These are phyloP conservation scores for Stromatinia cepivora DNA, from an alignment of 2,329 filamentous ascomycete genomes.

Conservation along the genomic window DNA sequence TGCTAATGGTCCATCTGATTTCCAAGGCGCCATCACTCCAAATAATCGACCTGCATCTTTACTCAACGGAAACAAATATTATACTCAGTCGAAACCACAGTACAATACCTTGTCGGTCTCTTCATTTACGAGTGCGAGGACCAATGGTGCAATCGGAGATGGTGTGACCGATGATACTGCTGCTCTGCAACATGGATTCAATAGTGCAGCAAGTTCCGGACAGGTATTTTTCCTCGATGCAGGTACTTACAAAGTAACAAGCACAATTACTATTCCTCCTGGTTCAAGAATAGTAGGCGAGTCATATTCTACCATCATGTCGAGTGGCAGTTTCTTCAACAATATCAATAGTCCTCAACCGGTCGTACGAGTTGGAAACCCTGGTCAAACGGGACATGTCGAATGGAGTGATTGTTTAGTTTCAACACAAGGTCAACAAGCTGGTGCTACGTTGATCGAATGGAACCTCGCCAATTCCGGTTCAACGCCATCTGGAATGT, in stretches of 20 bases:
- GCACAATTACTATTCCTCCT: constrained; percentile 49
- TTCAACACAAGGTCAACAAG: constrained; percentile 56
- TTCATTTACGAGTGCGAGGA: constrained; percentile 48
- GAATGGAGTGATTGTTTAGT: constrained; percentile 66
- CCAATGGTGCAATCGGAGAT: constrained; percentile 49
- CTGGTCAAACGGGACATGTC: constrained; percentile 57
- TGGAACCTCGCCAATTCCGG: constrained; percentile 58
- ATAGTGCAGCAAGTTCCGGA: constrained; percentile 48
- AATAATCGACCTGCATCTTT: constrained; percentile 17
- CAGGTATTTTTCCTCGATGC: constrained; percentile 58
- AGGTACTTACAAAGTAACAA: constrained; percentile 55
- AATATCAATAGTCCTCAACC: constrained; percentile 47
- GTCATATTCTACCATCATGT: constrained; percentile 46
- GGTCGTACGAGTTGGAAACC: constrained; percentile 55
- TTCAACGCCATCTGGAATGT: constrained; percentile 54
- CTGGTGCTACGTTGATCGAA: constrained; percentile 63
- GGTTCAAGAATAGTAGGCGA: constrained; percentile 46
- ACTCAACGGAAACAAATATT: constrained; percentile 38
- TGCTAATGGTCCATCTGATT: constrained; percentile 45
- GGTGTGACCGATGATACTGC: constrained; percentile 60
- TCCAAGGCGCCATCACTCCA: constrained; percentile 45
- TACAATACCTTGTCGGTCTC: constrained; percentile 46
- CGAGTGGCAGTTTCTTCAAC: constrained; percentile 47
- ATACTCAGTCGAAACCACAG: constrained; percentile 55
- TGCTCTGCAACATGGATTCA: constrained; percentile 57